Evolutionary conservation across 305 asterid genomes (phyloP).

Genomic region (Solanum hybrid): DNA sequence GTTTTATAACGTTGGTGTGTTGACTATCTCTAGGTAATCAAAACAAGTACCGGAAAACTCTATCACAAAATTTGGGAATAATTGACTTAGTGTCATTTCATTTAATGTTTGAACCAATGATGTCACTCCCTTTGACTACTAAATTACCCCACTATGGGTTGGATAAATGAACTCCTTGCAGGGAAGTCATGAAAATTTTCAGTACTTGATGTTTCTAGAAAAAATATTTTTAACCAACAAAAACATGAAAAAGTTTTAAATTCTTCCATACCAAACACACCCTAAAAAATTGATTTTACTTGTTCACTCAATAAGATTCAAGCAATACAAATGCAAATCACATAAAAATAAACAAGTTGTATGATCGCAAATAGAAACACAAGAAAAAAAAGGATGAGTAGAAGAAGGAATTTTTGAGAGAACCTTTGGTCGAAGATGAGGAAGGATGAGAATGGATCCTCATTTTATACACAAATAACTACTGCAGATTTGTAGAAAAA

Average conservation of each 20-base stretch:
- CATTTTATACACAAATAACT: neutral
- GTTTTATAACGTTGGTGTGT: neutral
- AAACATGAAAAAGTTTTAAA: neutral
- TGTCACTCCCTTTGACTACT: neutral
- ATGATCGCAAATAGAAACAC: neutral
- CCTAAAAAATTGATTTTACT: neutral
- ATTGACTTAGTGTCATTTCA: neutral
- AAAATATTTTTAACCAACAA: neutral
- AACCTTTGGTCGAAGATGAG: constrained; percentile 43
- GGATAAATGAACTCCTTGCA: neutral
- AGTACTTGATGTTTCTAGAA: neutral
- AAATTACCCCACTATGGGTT: neutral
- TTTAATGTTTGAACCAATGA: neutral
- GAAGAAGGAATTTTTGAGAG: neutral
- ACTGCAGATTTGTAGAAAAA: neutral
- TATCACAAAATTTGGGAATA: neutral
- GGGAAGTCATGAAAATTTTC: neutral
- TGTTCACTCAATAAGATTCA: neutral
- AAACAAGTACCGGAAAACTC: neutral
- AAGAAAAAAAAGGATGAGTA: neutral
- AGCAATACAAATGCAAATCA: neutral
- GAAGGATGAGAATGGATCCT: constrained; percentile 32
- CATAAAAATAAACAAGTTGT: neutral
- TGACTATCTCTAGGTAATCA: neutral
- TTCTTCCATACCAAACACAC: neutral